Conservation (phyloP, 2,329 filamentous ascomycete species). For the Microcyclospora pomicola region DNA sequence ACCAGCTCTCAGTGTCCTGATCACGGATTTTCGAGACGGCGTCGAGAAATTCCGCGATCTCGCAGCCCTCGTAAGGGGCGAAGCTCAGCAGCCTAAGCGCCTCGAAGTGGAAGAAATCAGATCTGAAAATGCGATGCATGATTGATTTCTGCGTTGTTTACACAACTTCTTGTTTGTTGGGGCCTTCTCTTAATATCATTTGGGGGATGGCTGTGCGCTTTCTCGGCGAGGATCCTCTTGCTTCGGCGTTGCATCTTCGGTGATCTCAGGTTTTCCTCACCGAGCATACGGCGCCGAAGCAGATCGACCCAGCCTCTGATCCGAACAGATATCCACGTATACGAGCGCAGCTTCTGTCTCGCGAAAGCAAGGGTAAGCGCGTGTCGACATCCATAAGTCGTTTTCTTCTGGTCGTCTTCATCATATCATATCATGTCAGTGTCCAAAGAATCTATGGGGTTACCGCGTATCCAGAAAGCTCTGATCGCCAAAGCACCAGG, state of each 20-base stretch:
- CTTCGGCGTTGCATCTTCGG: no score
- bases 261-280: no score
- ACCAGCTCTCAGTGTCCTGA: conserved; percentile 29
- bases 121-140: conserved; percentile 22
- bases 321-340: no score
- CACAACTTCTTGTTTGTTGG: not conserved
- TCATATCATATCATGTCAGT: no score
- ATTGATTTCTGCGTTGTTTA: conserved; percentile 1
- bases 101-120: conserved; percentile 33
- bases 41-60: conserved; percentile 29
- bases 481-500: not conserved
- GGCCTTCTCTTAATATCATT: not conserved
- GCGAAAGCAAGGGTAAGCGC: no score
- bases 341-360: no score
- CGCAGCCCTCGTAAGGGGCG: conserved; percentile 24
- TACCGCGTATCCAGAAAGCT: not conserved
- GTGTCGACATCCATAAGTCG: no score
- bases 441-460: not conserved
- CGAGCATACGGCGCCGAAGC: no score
- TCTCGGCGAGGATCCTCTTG: no score
- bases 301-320: no score
- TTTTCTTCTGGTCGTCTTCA: no score
- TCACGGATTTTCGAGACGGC: conserved; percentile 26
- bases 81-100: conserved; percentile 27
- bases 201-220: no score